Evolutionary conservation across 306 rosid species (phyloP).

Genomic region (Oemleria cerasiformis): DNA sequence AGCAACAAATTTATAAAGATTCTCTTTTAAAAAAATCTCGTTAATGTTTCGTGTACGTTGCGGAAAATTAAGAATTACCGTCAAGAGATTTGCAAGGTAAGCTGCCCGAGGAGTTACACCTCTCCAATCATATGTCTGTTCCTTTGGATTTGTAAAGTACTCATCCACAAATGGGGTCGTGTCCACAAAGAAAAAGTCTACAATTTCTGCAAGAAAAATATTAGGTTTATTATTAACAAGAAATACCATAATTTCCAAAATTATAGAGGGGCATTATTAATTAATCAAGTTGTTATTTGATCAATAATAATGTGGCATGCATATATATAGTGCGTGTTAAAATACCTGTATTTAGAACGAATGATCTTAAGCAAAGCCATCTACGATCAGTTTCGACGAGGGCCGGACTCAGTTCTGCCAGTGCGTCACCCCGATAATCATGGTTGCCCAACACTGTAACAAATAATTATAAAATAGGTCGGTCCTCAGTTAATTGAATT

Average conservation of each 20-base stretch:
- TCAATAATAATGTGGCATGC: background rate
- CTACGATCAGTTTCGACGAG: constrained; percentile 41
- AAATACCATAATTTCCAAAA: background rate
- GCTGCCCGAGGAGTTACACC: constrained; percentile 46
- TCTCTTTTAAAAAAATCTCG: too few relatives aligned
- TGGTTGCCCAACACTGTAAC: constrained; percentile 78
- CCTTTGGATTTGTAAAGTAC: constrained; percentile 48
- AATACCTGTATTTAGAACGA: constrained; percentile 45
- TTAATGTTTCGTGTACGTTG: too few relatives aligned
- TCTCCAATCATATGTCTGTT: constrained; percentile 59
- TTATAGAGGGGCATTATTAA: background rate
- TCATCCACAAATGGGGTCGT: constrained; percentile 63
- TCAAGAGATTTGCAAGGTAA: constrained; percentile 53
- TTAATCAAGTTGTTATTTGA: background rate
- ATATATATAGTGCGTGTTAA: background rate
- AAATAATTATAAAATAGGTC: background rate
- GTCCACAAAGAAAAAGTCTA: constrained; percentile 72
- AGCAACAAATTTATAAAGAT: too few relatives aligned
- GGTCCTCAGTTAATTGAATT: too few relatives aligned
- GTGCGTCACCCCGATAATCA: constrained; percentile 80
- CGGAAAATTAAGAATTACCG: constrained; percentile 28
- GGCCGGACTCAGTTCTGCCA: constrained; percentile 66
- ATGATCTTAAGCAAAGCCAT: constrained; percentile 79
- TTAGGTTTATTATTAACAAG: background rate
- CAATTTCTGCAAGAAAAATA: constrained; percentile 35